Base-by-base conservation (phyloP, 441 rosid species). In the Aquilaria agallochum region DNA sequence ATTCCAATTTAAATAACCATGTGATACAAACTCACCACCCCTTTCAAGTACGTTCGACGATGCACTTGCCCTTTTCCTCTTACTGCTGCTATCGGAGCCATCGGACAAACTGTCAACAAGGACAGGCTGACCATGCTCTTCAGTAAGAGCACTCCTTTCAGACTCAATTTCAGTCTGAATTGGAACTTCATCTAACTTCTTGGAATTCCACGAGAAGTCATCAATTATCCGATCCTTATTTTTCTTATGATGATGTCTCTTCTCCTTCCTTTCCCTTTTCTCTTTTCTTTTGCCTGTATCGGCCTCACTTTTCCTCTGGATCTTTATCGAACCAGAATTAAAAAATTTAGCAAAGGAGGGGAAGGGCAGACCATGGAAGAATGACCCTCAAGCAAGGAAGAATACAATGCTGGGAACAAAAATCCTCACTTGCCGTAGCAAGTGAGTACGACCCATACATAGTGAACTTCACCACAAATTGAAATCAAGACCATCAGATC, bases 281-380 rank as follows among this genome's bases (percentile, higher is more conserved):
- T 60, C 78, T 50, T 57, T 70, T 42, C 20, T 49, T 52, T 57
- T 71, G 63, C 72, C 76, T 50, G 77, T 61, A 66, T 72, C 71
- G 12, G 69, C 13, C 62, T 63, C 74, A 55, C n/a, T 68, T 53
- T 75, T 78, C 50, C 68, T 79, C 63, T 74, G 83, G 66, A 83
- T 73, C 96, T 90, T 92, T 83, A 67, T 59, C 52, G 75, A 73
- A 85, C 80, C 83, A 87, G 81, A 83, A 79, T 65, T 40, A 84
- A 70, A 73, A 73, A 67, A 70, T 85, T 90, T 72, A 90, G 91
- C 75, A 80, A 54, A 68, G 60, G 44, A 27, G 52, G 56, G 63
- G 61, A 60, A 30, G 51, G 62, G 67, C 56, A 62, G 53, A 71
- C 66, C 70, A 61, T 20, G 58, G 72, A 68, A 67, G 60, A 72